These are phyloP conservation scores for Backusella westeae DNA, from an alignment of 192 early-diverging fungal species.

Conservation along the genomic window DNA sequence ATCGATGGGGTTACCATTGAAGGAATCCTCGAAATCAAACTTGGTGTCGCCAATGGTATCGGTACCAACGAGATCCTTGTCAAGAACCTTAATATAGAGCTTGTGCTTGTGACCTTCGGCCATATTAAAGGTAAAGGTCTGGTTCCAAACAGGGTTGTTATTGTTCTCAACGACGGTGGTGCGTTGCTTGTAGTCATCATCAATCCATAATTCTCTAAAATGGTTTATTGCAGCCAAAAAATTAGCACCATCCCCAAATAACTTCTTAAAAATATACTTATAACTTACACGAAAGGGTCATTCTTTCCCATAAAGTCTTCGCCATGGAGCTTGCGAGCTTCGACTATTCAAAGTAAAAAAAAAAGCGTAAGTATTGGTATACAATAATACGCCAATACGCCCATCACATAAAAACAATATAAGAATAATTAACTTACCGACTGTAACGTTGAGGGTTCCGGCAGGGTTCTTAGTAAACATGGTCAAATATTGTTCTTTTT, in stretches of 20 bases:
- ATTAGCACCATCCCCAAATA: not conserved
- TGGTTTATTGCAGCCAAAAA: no score
- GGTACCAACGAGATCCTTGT: conserved; percentile 19
- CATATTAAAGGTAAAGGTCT: conserved; percentile 32
- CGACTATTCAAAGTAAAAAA: conserved; percentile 13
- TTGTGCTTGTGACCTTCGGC: conserved; percentile 4
- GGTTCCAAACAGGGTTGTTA: conserved; percentile 28
- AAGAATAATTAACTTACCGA: conserved; percentile 8
- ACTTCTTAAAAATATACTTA: not conserved
- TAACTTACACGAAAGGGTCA: conserved; percentile 13
- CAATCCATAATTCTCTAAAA: conserved; percentile 24
- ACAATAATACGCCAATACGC: not conserved
- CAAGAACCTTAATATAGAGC: conserved; percentile 23
- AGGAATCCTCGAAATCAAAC: conserved; percentile 11
- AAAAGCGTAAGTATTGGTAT: not conserved
- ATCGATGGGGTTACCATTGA: conserved; percentile 7
- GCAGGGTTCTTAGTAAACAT: conserved; percentile 7
- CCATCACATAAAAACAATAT: not conserved
- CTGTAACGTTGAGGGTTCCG: conserved; percentile 13
- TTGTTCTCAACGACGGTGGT: conserved; percentile 14
- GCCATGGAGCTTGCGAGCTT: conserved; percentile 32
- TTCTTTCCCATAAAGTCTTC: conserved; percentile 34
- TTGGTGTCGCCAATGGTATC: conserved; percentile 24
- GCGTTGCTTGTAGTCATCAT: conserved; percentile 30
- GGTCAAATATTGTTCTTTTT: not conserved